These are phyloP conservation scores for Cordyceps fumosorosea DNA, from an alignment of 2,329 filamentous ascomycete genomes.

Conservation along the genomic window DNA sequence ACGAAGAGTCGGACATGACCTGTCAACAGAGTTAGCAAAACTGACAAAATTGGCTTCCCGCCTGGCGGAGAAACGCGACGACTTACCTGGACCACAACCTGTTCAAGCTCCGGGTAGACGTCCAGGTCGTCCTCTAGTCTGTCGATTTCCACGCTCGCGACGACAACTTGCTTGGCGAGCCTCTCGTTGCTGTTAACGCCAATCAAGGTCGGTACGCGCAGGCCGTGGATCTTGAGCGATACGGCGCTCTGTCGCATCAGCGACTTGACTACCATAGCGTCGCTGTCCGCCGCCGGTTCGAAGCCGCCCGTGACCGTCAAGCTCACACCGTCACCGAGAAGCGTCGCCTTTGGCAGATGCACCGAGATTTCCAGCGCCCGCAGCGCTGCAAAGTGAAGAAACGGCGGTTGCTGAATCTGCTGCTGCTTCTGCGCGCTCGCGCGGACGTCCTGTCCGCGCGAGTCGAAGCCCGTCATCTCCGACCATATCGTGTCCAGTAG, in stretches of 20 bases:
- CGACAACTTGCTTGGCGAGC: constrained; percentile 56
- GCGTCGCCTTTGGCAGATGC: constrained; percentile 59
- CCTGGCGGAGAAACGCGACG: too few species aligned
- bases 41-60: not conserved
- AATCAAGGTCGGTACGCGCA: constrained; percentile 61
- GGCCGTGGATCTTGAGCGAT: constrained; percentile 44
- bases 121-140: constrained; percentile 40
- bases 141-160: constrained; percentile 58
- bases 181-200: constrained; percentile 70
- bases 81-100: constrained; percentile 53
- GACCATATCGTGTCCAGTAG: constrained; percentile 28
- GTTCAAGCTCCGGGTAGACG: constrained; percentile 50
- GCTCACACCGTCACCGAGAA: constrained; percentile 55
- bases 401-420: constrained; percentile 15
- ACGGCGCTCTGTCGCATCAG: constrained; percentile 20
- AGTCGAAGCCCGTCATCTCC: constrained; percentile 23
- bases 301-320: constrained; percentile 42
- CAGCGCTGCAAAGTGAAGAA: constrained; percentile 30
- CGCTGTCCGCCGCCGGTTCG: constrained; percentile 20
- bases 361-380: constrained; percentile 46
- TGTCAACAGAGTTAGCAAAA: not conserved
- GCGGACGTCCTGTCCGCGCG: constrained; percentile 14
- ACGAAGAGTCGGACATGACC: constrained; percentile 46
- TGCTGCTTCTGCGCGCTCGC: not conserved
- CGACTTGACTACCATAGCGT: constrained; percentile 15